A percentile compares a stretch with the other conserved stretches of the same genome.
phyloP scores from a whole-genome alignment of 345 rosid genomes.

The thale cress (Arabidopsis thaliana) region DNA sequence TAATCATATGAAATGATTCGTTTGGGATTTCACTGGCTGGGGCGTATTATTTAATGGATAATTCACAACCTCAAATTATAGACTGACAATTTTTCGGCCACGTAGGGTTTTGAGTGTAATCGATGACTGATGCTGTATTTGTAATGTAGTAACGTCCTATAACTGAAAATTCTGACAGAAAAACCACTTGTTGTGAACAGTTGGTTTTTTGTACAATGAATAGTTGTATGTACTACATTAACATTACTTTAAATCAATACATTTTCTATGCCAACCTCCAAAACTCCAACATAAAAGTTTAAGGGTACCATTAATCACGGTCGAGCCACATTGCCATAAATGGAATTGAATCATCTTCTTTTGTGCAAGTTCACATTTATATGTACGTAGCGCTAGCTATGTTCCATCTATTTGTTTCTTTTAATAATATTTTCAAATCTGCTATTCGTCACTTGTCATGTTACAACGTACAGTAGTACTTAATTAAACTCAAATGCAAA shows the following conservation, averaged over 20 bases:
- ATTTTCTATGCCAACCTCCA: neutral
- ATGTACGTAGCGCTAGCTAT: conserved; percentile 9
- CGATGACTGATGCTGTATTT: conserved; percentile 27
- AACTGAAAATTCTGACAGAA: conserved; percentile 21
- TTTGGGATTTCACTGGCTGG: conserved; percentile 21
- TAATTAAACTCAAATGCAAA: neutral
- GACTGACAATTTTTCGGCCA: conserved; percentile 6
- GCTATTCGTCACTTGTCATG: neutral
- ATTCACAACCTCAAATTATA: conserved; percentile 16
- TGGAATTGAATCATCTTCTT: conserved; percentile 2
- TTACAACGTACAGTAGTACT: neutral
- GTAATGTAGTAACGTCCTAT: conserved; percentile 26
- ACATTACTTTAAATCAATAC: neutral
- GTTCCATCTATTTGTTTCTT: neutral
- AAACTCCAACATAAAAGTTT: neutral
- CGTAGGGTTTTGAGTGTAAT: conserved; percentile 14
- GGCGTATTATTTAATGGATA: conserved; percentile 21
- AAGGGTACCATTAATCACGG: neutral
- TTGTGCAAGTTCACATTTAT: conserved; percentile 1
- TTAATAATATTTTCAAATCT: neutral
- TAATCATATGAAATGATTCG: conserved; percentile 26
- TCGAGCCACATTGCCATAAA: conserved; percentile 16
- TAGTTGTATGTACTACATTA: conserved; percentile 1
- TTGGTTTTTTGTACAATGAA: neutral
- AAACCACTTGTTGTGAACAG: neutral